Evolutionary conservation across 2,329 filamentous ascomycete species (phyloP).

Genomic region (Cladosporium sp.): DNA sequence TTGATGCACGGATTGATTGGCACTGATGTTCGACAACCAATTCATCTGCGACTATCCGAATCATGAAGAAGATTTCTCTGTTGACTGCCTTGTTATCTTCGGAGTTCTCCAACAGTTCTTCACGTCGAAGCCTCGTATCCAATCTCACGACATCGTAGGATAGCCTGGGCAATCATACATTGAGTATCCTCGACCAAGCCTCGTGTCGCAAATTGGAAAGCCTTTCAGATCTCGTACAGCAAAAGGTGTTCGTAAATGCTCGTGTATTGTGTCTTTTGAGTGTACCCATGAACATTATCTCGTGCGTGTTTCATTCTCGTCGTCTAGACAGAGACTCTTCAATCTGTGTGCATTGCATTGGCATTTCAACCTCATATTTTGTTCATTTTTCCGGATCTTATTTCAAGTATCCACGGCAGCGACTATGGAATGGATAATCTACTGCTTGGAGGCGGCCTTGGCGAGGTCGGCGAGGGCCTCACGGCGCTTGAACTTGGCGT

Average conservation of each 20-base stretch:
- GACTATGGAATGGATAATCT: constrained; percentile 3
- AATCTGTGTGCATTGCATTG: not conserved
- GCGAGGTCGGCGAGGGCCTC: constrained; percentile 70
- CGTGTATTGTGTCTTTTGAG: not conserved
- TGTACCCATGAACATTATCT: not conserved
- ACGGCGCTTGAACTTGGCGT: constrained; percentile 75
- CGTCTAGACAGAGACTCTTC: not conserved
- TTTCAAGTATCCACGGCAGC: not conserved
- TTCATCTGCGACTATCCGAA: too few relatives aligned
- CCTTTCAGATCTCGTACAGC: not conserved
- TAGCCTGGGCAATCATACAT: too few relatives aligned
- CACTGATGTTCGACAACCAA: too few relatives aligned
- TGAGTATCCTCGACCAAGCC: too few relatives aligned
- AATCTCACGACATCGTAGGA: too few relatives aligned
- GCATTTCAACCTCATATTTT: not conserved
- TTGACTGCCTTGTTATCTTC: not conserved
- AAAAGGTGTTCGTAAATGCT: not conserved
- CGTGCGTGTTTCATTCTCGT: not conserved
- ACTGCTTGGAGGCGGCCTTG: constrained; percentile 41
- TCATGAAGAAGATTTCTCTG: too few relatives aligned
- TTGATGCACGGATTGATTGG: too few relatives aligned
- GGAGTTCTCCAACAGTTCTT: too few relatives aligned
- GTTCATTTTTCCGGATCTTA: not conserved
- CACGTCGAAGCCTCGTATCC: not conserved
- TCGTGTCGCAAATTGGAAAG: not conserved